phyloP scores from a whole-genome alignment of 768 basidiomycete species.

The Rubroboletus pulcherrimus region DNA sequence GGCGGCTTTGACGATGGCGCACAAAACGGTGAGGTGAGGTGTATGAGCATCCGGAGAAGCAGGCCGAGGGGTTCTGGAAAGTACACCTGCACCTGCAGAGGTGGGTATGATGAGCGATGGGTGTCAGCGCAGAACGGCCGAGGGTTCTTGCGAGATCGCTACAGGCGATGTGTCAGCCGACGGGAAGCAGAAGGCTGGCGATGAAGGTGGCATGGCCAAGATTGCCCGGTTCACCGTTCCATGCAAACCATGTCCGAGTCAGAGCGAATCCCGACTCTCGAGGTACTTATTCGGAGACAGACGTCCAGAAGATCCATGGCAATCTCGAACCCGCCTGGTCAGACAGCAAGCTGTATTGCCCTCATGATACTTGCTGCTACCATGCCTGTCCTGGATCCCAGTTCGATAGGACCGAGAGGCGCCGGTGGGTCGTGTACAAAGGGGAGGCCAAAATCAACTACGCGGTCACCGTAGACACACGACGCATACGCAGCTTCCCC shows the following conservation, averaged over 20 bases:
- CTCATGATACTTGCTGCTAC: neutral
- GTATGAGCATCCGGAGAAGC: too few relatives aligned
- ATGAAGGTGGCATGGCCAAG: slow-evolving; percentile 40
- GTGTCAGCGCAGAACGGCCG: neutral
- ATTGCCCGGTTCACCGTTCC: slow-evolving; percentile 62
- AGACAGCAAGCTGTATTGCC: slow-evolving; percentile 22
- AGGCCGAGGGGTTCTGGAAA: too few relatives aligned
- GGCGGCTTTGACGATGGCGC: slow-evolving; percentile 2
- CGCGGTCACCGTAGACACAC: slow-evolving; percentile 47
- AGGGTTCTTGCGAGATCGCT: slow-evolving; percentile 25
- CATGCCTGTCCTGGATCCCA: slow-evolving; percentile 41
- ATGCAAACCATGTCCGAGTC: slow-evolving; percentile 30
- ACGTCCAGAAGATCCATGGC: slow-evolving; percentile 50
- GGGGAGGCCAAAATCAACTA: slow-evolving; percentile 50
- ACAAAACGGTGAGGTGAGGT: slow-evolving; percentile 19
- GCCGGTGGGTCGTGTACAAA: slow-evolving; percentile 28
- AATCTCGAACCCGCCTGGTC: slow-evolving; percentile 37
- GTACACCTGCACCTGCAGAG: neutral
- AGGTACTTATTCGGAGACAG: slow-evolving; percentile 25
- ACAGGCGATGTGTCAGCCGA: too few relatives aligned
- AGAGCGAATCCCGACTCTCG: slow-evolving; percentile 17
- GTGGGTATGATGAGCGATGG: neutral
- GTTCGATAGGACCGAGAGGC: slow-evolving; percentile 53
- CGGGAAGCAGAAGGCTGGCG: slow-evolving; percentile 15
- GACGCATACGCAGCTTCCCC: slow-evolving; percentile 74